Conservation (phyloP, 768 basidiomycete genomes). For the Calocera viscosa region DNA sequence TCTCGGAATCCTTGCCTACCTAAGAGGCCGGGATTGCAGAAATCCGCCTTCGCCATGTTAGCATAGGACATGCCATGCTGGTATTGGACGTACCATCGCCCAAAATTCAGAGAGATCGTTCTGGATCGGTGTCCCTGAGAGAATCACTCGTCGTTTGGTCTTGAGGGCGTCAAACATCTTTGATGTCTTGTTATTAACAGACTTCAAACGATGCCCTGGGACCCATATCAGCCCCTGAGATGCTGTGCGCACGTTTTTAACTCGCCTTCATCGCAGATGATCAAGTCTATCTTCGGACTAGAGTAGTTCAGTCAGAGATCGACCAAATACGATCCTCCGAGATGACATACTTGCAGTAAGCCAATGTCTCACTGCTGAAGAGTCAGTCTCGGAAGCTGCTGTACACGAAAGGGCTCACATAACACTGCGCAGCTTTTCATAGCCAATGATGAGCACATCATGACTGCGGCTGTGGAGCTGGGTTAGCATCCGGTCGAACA, state of each 20-base stretch:
- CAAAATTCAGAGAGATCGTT: conserved; percentile 94
- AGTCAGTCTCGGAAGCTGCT: not conserved
- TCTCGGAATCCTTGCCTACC: conserved; percentile 34
- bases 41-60: conserved; percentile 50
- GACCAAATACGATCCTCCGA: not conserved
- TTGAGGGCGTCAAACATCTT: conserved; percentile 68
- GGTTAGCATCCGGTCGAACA: not conserved
- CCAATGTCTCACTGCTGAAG: conserved; percentile 38
- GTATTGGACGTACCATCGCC: conserved; percentile 58
- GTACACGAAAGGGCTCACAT: conserved; percentile 40
- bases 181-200: conserved; percentile 79
- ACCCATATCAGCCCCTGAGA: not conserved
- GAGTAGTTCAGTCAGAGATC: not conserved
- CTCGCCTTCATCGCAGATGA: conserved; percentile 89
- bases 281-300: conserved; percentile 82
- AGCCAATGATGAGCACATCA: conserved; percentile 86
- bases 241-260: not conserved
- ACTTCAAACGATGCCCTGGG: conserved; percentile 84
- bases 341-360: conserved; percentile 47
- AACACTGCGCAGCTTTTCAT: conserved; percentile 75
- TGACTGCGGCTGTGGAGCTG: conserved; percentile 46
- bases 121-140: conserved; percentile 95
- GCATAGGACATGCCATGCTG: conserved; percentile 1
- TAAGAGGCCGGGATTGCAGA: conserved; percentile 85
- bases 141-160: conserved; percentile 67